These are phyloP conservation scores for Quercus agrifolia DNA, from an alignment of 306 rosid genomes.

Conservation along the genomic window DNA sequence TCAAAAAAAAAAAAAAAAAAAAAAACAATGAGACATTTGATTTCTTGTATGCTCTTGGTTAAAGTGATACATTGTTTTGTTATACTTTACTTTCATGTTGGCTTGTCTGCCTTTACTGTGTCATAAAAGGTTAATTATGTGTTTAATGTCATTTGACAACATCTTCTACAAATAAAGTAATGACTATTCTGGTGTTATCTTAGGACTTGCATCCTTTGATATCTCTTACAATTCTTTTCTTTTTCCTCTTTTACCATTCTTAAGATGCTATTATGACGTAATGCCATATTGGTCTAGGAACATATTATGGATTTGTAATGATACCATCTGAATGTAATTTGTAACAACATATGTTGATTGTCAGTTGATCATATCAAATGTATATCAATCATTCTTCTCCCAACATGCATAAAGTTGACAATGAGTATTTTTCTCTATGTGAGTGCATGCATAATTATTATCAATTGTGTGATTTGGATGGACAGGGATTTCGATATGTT, in stretches of 20 bases:
- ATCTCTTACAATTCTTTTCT: background rate
- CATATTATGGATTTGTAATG: background rate
- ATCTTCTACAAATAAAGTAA: background rate
- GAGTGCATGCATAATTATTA: background rate
- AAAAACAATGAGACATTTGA: no score
- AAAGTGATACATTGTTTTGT: background rate
- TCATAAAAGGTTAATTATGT: background rate
- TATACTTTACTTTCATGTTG: background rate
- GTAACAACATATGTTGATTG: slow-evolving; percentile 4
- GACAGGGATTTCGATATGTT: slow-evolving; percentile 81
- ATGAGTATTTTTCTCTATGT: background rate
- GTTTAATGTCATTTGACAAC: background rate
- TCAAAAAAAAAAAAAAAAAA: no score
- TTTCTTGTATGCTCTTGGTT: background rate
- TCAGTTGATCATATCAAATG: slow-evolving; percentile 19
- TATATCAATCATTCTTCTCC: background rate
- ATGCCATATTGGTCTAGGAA: slow-evolving; percentile 11
- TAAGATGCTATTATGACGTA: slow-evolving; percentile 11
- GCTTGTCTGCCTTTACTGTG: background rate
- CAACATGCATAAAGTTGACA: background rate
- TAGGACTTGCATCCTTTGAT: background rate
- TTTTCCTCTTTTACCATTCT: background rate
- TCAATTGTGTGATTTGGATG: slow-evolving; percentile 22
- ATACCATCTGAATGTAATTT: background rate
- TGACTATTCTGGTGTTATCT: slow-evolving; percentile 19